Conservation (phyloP, 2,329 filamentous ascomycete species). For the Sphaerulina musiva region DNA sequence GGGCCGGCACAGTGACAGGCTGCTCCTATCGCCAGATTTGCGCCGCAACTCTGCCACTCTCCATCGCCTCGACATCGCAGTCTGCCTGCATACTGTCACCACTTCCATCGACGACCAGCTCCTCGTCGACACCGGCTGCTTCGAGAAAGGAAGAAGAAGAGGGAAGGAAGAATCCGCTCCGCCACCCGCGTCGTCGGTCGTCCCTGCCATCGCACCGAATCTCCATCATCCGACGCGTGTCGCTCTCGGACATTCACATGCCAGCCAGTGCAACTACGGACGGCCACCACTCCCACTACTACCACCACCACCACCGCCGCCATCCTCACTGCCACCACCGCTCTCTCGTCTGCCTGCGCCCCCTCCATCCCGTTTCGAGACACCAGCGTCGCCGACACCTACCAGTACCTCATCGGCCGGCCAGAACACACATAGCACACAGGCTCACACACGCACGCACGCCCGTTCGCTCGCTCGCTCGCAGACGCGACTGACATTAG, state of each 20-base stretch:
- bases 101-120: too few species aligned
- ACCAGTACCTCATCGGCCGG: not conserved
- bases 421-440: not conserved
- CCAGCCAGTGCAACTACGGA: not conserved
- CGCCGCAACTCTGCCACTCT: not conserved
- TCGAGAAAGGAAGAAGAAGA: too few species aligned
- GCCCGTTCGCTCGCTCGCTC: not conserved
- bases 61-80: not conserved
- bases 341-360: too few species aligned
- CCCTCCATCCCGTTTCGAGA: not conserved
- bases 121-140: too few species aligned
- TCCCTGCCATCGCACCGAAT: not conserved
- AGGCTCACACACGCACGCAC: not conserved
- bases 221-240: not conserved
- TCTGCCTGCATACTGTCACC: too few species aligned
- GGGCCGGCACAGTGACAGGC: not conserved
- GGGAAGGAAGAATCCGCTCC: too few species aligned
- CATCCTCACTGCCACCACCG: too few species aligned
- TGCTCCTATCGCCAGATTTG: not conserved
- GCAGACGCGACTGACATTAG: slow-evolving; percentile 15
- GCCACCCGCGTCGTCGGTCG: not conserved
- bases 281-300: not conserved
- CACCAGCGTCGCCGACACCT: not conserved
- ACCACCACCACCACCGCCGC: too few species aligned
- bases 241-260: not conserved